These are phyloP conservation scores for Osmanthus fragrans DNA, from an alignment of 257 asterid genomes.

Conservation along the genomic window DNA sequence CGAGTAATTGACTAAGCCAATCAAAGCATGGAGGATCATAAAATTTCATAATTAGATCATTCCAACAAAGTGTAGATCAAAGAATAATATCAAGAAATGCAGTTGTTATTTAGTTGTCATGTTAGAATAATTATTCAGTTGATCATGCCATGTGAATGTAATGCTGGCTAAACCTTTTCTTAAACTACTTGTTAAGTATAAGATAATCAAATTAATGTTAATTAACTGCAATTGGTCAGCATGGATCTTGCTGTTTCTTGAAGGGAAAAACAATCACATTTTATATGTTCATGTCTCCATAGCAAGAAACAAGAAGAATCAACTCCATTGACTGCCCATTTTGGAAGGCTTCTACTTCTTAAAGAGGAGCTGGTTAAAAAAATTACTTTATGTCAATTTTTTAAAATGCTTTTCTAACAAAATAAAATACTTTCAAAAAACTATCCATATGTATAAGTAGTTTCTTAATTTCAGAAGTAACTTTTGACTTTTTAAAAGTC, in stretches of 20 bases:
- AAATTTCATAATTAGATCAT: neutral
- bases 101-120: constrained; percentile 27
- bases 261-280: neutral
- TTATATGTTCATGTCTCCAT: neutral
- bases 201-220: neutral
- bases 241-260: neutral
- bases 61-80: neutral
- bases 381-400: too few species aligned
- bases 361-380: too few species aligned
- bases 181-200: neutral
- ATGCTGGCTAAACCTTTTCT: constrained; percentile 20
- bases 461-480: too few species aligned
- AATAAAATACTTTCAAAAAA: too few species aligned
- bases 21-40: neutral
- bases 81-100: constrained; percentile 2
- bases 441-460: too few species aligned
- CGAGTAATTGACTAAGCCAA: neutral
- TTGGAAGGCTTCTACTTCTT: too few species aligned
- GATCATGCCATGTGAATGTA: constrained; percentile 26
- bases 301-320: neutral
- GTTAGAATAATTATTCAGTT: constrained; percentile 11
- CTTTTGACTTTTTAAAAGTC: too few species aligned
- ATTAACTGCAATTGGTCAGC: neutral
- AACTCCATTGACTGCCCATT: neutral
- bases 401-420: too few species aligned